A percentile compares a stretch with the other conserved stretches of the same genome.
phyloP scores from a whole-genome alignment of 208 protist species.

The Strigomonas culicis region DNA sequence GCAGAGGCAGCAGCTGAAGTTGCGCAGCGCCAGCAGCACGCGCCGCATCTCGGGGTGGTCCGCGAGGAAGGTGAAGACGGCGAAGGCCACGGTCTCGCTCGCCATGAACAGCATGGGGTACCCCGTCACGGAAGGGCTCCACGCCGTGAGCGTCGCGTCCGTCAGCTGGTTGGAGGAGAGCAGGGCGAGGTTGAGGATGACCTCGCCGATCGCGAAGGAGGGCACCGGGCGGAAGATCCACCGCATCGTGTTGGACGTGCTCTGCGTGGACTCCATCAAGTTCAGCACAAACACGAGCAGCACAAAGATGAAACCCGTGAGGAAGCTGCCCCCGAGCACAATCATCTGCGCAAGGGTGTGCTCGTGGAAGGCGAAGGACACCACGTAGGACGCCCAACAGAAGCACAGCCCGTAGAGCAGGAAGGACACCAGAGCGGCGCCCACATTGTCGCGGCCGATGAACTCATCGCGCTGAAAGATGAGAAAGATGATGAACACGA shows the following conservation, averaged over 20 bases:
- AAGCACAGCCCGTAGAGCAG: constrained; percentile 47
- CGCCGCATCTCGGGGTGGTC: constrained; percentile 36
- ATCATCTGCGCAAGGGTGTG: constrained; percentile 58
- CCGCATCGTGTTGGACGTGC: constrained; percentile 23
- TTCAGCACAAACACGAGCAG: constrained; percentile 32
- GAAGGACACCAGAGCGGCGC: constrained; percentile 36
- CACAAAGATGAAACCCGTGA: constrained; percentile 55
- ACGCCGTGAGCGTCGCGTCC: constrained; percentile 19
- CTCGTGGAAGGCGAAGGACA: constrained; percentile 50
- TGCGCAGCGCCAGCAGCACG: too few species aligned
- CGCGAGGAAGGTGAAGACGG: constrained; percentile 43
- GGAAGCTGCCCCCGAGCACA: constrained; percentile 58
- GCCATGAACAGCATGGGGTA: constrained; percentile 48
- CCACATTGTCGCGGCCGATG: constrained; percentile 28
- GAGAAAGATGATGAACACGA: constrained; percentile 40
- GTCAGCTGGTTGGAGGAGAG: constrained; percentile 14
- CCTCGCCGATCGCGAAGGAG: constrained; percentile 60
- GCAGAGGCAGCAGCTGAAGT: too few species aligned
- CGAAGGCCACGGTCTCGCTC: constrained; percentile 33
- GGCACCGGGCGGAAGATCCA: constrained; percentile 60
- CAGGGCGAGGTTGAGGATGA: constrained; percentile 43
- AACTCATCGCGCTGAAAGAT: constrained; percentile 49
- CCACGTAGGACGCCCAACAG: constrained; percentile 40
- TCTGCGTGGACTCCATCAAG: constrained; percentile 24
- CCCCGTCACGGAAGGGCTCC: constrained; percentile 30